These are phyloP conservation scores for Hanseniaspora meyeri DNA, from an alignment of 805 yeast species.

Conservation along the genomic window DNA sequence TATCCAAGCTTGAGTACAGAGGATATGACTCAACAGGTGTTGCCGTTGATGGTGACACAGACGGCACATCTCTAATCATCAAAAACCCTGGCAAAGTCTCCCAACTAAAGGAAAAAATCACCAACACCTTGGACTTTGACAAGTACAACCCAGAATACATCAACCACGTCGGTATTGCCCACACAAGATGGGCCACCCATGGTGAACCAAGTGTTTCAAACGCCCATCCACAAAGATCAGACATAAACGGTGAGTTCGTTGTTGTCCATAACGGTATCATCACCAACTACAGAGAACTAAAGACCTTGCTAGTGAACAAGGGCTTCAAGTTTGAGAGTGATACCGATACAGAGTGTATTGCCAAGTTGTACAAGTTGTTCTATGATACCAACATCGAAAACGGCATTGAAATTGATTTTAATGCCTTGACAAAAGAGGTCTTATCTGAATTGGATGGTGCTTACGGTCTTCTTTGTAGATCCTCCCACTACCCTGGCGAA, in stretches of 20 bases:
- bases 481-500: conserved; percentile 88
- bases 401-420: conserved; percentile 73
- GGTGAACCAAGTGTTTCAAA: conserved; percentile 78
- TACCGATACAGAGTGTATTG: conserved; percentile 96
- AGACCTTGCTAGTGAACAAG: conserved; percentile 63
- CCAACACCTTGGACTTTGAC: conserved; percentile 19
- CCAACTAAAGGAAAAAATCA: conserved; percentile 58
- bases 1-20: conserved; percentile 83
- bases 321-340: conserved; percentile 80
- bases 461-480: conserved; percentile 86
- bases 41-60: conserved; percentile 81
- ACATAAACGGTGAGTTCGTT: conserved; percentile 66
- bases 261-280: conserved; percentile 97
- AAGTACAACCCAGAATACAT: conserved; percentile 47
- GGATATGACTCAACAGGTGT: conserved; percentile 97
- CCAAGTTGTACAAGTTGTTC: conserved; percentile 82
- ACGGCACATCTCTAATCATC: conserved; percentile 57
- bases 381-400: conserved; percentile 65
- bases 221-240: conserved; percentile 96
- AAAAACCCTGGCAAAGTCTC: conserved; percentile 88
- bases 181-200: conserved; percentile 99
- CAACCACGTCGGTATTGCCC: conserved; percentile 93
- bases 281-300: conserved; percentile 86
- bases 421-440: conserved; percentile 84
- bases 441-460: conserved; percentile 92